A percentile compares a stretch with the other conserved stretches of the same genome.
These are phyloP conservation scores for Colletotrichum melonis DNA, from an alignment of 2,329 filamentous ascomycete species.

Conservation along the genomic window DNA sequence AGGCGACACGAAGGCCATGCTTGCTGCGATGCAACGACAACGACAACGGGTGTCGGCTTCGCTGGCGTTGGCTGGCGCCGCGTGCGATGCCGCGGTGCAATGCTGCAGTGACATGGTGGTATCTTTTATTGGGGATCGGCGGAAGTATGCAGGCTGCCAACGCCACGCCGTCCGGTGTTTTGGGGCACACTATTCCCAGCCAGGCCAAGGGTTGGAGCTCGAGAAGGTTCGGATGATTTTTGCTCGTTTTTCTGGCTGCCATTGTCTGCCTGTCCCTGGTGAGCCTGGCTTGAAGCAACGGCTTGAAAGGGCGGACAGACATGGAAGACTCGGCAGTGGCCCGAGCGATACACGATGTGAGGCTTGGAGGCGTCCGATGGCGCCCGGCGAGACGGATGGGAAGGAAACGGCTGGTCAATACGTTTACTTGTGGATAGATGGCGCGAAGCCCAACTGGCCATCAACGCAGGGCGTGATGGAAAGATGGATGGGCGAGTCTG, in stretches of 20 bases:
- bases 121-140: conserved; percentile 21
- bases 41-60: conserved; percentile 27
- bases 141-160: conserved; percentile 14
- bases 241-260: background rate
- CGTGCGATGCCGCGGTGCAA: background rate
- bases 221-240: background rate
- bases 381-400: background rate
- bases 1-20: conserved; percentile 15
- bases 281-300: background rate
- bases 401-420: background rate
- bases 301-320: background rate
- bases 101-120: conserved; percentile 8
- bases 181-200: background rate
- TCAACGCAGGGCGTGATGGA: background rate
- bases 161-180: conserved; percentile 19
- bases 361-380: background rate
- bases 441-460: background rate
- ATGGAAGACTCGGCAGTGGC: background rate
- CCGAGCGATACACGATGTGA: background rate
- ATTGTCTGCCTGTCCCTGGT: background rate
- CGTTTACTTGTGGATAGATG: background rate
- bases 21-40: conserved; percentile 22
- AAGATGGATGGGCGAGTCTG: no score
- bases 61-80: background rate
- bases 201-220: background rate